Conservation (phyloP, 108 stramenopile genomes). For the Nitzschia inconspicua region DNA sequence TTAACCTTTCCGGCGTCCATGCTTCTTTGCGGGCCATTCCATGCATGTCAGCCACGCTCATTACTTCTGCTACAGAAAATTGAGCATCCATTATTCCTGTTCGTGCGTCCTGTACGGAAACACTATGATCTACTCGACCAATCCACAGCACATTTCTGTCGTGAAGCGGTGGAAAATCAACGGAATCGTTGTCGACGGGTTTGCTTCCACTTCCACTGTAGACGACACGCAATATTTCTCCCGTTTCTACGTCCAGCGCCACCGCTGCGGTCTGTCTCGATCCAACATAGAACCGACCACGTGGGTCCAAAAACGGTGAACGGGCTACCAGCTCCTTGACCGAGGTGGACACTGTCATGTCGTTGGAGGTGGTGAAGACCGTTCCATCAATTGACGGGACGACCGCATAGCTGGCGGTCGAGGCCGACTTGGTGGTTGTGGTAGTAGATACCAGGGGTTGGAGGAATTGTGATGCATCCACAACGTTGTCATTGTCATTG, state of each 20-base stretch:
- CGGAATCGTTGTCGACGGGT: not conserved
- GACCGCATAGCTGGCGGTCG: slow-evolving; percentile 34
- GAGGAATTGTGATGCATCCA: slow-evolving; percentile 29
- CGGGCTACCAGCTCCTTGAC: slow-evolving; percentile 68
- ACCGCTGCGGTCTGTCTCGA: slow-evolving; percentile 57
- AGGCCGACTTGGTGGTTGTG: slow-evolving; percentile 47
- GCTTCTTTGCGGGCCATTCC: slow-evolving; percentile 21
- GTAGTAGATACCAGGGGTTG: slow-evolving; percentile 70
- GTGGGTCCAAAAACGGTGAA: slow-evolving; percentile 77
- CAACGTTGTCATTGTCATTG: not conserved
- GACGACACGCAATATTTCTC: slow-evolving; percentile 69
- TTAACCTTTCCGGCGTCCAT: slow-evolving; percentile 2
- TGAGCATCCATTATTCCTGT: slow-evolving; percentile 62
- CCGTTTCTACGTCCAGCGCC: slow-evolving; percentile 66
- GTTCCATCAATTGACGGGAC: slow-evolving; percentile 80
- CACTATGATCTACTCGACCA: slow-evolving; percentile 73
- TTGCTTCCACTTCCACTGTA: slow-evolving; percentile 1
- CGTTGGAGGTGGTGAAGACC: slow-evolving; percentile 57
- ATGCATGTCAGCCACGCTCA: slow-evolving; percentile 70
- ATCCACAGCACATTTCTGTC: slow-evolving; percentile 78
- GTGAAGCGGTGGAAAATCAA: slow-evolving; percentile 15
- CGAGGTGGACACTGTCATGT: slow-evolving; percentile 41
- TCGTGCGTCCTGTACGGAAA: slow-evolving; percentile 73
- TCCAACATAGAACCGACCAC: slow-evolving; percentile 73
- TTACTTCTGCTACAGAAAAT: slow-evolving; percentile 64